Conservation (phyloP, 768 basidiomycete genomes). For the Rhizopogon salebrosus region DNA sequence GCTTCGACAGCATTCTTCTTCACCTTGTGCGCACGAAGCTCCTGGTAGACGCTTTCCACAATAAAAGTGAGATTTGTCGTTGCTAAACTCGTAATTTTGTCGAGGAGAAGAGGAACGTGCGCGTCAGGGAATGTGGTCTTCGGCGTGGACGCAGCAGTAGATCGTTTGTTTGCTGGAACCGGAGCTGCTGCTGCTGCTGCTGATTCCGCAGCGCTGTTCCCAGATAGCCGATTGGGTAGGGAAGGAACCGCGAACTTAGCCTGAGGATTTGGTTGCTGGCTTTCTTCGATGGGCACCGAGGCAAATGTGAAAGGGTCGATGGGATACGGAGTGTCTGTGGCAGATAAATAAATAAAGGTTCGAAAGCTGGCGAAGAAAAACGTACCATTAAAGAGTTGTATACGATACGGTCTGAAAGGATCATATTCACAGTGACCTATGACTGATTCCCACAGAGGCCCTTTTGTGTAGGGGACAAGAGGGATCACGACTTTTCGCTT, state of each 20-base stretch:
- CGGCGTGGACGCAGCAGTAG: constrained; percentile 22
- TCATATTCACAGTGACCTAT: constrained; percentile 67
- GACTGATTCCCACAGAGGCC: constrained; percentile 73
- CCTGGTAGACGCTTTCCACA: constrained; percentile 68
- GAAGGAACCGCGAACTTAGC: constrained; percentile 42
- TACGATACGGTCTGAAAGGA: constrained; percentile 66
- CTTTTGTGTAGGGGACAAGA: constrained; percentile 75
- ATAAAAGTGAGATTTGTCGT: constrained; percentile 61
- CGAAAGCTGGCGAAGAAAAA: constrained; percentile 7
- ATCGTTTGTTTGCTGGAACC: constrained; percentile 22
- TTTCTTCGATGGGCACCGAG: constrained; percentile 41
- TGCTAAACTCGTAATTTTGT: constrained; percentile 57
- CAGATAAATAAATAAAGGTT: constrained; percentile 3
- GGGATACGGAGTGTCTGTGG: constrained; percentile 62
- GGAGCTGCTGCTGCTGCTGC: constrained; percentile 11
- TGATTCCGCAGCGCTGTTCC: constrained; percentile 10
- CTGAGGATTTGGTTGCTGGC: constrained; percentile 17
- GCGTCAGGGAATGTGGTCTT: constrained; percentile 67
- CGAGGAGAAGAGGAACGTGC: constrained; percentile 53
- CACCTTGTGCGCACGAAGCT: constrained; percentile 61
- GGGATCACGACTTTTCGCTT: constrained; percentile 75
- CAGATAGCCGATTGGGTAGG: constrained; percentile 34
- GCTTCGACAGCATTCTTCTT: constrained; percentile 84
- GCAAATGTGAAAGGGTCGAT: constrained; percentile 78
- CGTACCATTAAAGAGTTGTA: constrained; percentile 83